phyloP scores from a whole-genome alignment of 2,329 filamentous ascomycete species.

The Sarocladium kiliense region DNA sequence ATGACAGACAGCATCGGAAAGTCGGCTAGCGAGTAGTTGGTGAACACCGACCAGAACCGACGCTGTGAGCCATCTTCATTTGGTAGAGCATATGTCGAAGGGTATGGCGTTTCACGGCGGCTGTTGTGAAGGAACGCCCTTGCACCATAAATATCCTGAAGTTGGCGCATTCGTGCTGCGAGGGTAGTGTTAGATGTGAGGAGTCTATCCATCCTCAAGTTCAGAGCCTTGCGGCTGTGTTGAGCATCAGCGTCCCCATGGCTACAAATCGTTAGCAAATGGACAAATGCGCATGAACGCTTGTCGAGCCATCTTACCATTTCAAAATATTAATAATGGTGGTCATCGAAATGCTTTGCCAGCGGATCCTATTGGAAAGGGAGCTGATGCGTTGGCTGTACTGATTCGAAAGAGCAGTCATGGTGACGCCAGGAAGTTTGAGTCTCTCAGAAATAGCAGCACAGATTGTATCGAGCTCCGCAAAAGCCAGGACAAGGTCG shows the following conservation, averaged over 20 bases:
- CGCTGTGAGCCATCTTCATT: slow-evolving; percentile 8
- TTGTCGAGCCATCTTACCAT: slow-evolving; percentile 22
- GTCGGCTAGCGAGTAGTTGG: slow-evolving; percentile 26
- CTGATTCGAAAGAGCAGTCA: background rate
- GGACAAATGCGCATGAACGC: background rate
- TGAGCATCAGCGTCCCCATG: slow-evolving; percentile 30
- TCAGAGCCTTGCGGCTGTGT: slow-evolving; percentile 28
- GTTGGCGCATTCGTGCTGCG: slow-evolving; percentile 24
- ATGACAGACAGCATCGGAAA: slow-evolving; percentile 26
- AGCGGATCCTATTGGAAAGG: slow-evolving; percentile 27
- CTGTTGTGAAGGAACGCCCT: slow-evolving; percentile 12
- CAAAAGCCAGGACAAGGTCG: slow-evolving; percentile 30
- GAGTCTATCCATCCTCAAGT: slow-evolving; percentile 26
- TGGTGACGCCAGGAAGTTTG: slow-evolving; percentile 6
- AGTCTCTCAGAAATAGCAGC: slow-evolving; percentile 16
- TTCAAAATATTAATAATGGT: slow-evolving; percentile 35
- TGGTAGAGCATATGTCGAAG: background rate
- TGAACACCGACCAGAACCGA: slow-evolving; percentile 19
- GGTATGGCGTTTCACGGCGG: background rate
- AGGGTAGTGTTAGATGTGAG: slow-evolving; percentile 29
- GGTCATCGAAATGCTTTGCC: slow-evolving; percentile 33
- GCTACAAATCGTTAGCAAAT: slow-evolving; percentile 15
- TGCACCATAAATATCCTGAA: slow-evolving; percentile 18
- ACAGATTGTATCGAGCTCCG: slow-evolving; percentile 25
- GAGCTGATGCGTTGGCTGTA: slow-evolving; percentile 22